Conservation (phyloP, 306 rosid genomes). For the Datisca glomerata region DNA sequence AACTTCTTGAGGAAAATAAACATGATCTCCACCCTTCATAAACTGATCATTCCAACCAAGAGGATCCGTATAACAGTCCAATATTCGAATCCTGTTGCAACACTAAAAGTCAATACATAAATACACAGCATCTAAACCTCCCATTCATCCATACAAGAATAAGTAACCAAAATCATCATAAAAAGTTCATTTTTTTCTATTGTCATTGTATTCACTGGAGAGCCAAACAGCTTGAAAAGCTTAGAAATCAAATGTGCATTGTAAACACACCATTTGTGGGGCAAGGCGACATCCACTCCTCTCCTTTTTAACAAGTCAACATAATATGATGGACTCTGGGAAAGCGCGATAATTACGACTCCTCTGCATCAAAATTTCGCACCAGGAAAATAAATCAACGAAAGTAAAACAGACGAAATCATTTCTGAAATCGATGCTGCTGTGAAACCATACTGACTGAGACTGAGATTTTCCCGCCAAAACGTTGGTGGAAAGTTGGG, state of each 20-base stretch:
- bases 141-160: background rate
- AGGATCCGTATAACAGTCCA: constrained; percentile 96
- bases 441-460: constrained; percentile 30
- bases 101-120: constrained; percentile 3
- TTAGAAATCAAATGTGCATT: background rate
- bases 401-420: background rate
- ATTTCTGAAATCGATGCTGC: background rate
- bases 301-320: constrained; percentile 33
- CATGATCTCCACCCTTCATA: constrained; percentile 21
- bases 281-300: constrained; percentile 38
- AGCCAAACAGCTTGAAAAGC: background rate
- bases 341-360: constrained; percentile 54
- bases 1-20: constrained; percentile 23
- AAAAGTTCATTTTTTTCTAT: too few relatives aligned
- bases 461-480: constrained; percentile 62
- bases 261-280: constrained; percentile 36
- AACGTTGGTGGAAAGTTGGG: constrained; percentile 46
- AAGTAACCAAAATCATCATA: too few relatives aligned
- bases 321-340: constrained; percentile 61
- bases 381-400: constrained; percentile 1
- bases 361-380: constrained; percentile 31
- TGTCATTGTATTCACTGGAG: too few relatives aligned
- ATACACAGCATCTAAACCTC: background rate
- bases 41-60: constrained; percentile 79
- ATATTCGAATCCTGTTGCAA: constrained; percentile 59